Percentiles rank a stretch among this genome's conserved stretches.
Conservation (phyloP, 2,329 filamentous ascomycete genomes). For the Sporothrix globosa region DNA sequence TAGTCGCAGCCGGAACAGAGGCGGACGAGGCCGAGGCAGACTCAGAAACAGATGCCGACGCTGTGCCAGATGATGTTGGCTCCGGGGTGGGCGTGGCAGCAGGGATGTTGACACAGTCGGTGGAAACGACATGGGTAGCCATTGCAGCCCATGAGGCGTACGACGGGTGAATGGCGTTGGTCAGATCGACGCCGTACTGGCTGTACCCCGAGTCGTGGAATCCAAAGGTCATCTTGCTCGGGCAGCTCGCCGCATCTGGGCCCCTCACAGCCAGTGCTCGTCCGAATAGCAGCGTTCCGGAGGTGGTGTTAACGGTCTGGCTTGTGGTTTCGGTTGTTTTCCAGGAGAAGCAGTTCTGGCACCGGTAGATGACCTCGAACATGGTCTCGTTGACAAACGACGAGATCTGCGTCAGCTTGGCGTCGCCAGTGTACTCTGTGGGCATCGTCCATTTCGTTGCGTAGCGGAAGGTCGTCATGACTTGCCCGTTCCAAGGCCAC, state of each 20-base stretch:
- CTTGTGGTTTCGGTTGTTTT: slow-evolving; percentile 51
- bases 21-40: slow-evolving; percentile 13
- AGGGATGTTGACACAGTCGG: slow-evolving; percentile 28
- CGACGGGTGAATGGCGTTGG: slow-evolving; percentile 46
- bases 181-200: slow-evolving; percentile 54
- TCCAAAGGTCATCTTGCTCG: slow-evolving; percentile 51
- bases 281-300: slow-evolving; percentile 54
- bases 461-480: slow-evolving; percentile 62
- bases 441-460: slow-evolving; percentile 63
- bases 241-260: slow-evolving; percentile 49
- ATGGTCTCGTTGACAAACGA: slow-evolving; percentile 60
- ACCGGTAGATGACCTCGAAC: slow-evolving; percentile 68
- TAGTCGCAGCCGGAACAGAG: slow-evolving; percentile 33
- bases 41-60: background rate
- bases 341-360: slow-evolving; percentile 61
- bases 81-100: slow-evolving; percentile 4
- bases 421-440: slow-evolving; percentile 59
- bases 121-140: slow-evolving; percentile 48
- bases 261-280: slow-evolving; percentile 57
- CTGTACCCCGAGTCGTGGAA: slow-evolving; percentile 61
- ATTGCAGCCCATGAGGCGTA: slow-evolving; percentile 52
- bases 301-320: slow-evolving; percentile 51
- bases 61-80: background rate
- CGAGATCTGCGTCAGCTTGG: slow-evolving; percentile 63
- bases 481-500: slow-evolving; percentile 57